These are phyloP conservation scores for Hypomontagnella submonticulosa DNA, from an alignment of 495 filamentous ascomycete species.

Conservation along the genomic window DNA sequence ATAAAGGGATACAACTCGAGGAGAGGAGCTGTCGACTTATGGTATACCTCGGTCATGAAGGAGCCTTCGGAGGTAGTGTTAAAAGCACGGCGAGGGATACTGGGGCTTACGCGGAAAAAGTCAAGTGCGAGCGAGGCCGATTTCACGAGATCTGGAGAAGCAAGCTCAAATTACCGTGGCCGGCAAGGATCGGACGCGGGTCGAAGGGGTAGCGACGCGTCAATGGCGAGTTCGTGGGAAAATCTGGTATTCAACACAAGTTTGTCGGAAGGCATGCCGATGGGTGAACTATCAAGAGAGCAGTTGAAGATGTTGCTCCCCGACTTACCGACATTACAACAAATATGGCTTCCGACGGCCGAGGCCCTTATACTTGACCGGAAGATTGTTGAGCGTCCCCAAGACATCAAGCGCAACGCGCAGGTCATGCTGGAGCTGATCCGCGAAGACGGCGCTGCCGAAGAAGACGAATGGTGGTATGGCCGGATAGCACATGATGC, in stretches of 20 bases:
- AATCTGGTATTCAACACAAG: slow-evolving; percentile 63
- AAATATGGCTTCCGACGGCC: slow-evolving; percentile 64
- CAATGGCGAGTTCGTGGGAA: slow-evolving; percentile 50
- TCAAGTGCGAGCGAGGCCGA: slow-evolving; percentile 41
- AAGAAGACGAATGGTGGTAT: slow-evolving; percentile 65
- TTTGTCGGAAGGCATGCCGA: slow-evolving; percentile 64
- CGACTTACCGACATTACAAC: slow-evolving; percentile 60
- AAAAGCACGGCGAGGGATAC: slow-evolving; percentile 60
- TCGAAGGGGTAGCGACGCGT: slow-evolving; percentile 48
- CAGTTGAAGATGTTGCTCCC: slow-evolving; percentile 59
- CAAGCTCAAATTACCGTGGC: slow-evolving; percentile 28
- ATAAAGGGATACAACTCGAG: slow-evolving; percentile 67
- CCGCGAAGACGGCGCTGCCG: slow-evolving; percentile 60
- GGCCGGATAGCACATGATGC: slow-evolving; percentile 56
- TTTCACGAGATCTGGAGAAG: slow-evolving; percentile 33
- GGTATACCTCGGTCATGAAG: slow-evolving; percentile 60
- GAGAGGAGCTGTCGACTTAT: slow-evolving; percentile 62
- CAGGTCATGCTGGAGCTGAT: slow-evolving; percentile 65
- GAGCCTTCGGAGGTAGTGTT: slow-evolving; percentile 53
- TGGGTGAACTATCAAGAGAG: slow-evolving; percentile 59
- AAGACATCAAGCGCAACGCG: slow-evolving; percentile 64
- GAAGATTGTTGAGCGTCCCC: slow-evolving; percentile 61
- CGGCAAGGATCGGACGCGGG: slow-evolving; percentile 45
- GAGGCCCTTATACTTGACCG: slow-evolving; percentile 65
- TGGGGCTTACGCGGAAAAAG: slow-evolving; percentile 63